Evolutionary conservation across 2,329 filamentous ascomycete genomes (phyloP).

Genomic region (Stemphylium beticola): DNA sequence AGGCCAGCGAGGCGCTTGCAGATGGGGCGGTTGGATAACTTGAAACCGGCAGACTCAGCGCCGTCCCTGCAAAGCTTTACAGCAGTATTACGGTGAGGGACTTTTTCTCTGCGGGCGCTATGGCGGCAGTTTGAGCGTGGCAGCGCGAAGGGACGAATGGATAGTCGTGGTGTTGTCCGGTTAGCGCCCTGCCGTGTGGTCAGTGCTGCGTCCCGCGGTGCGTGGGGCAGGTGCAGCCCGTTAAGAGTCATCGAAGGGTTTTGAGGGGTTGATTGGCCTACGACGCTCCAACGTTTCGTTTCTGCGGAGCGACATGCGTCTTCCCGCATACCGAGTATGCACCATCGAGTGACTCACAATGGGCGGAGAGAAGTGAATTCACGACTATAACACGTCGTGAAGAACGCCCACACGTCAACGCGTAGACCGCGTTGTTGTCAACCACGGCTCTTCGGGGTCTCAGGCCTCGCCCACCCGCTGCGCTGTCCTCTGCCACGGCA

Average conservation of each 20-base stretch:
- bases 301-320: constrained; percentile 32
- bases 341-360: constrained; percentile 45
- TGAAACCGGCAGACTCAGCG: constrained; percentile 44
- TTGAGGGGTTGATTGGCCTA: constrained; percentile 37
- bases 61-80: constrained; percentile 14
- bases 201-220: constrained; percentile 27
- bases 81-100: constrained; percentile 13
- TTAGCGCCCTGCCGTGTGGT: constrained; percentile 38
- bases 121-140: constrained; percentile 44
- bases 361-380: constrained; percentile 35
- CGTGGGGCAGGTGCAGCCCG: constrained; percentile 28
- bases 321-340: constrained; percentile 27
- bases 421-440: constrained; percentile 41
- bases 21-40: constrained; percentile 43
- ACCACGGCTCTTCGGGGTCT: constrained; percentile 35
- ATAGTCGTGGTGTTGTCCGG: constrained; percentile 34
- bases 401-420: constrained; percentile 34
- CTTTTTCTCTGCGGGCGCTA: constrained; percentile 12
- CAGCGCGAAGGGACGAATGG: constrained; percentile 38
- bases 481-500: constrained; percentile 14
- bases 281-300: constrained; percentile 42
- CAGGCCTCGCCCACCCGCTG: constrained; percentile 36
- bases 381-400: constrained; percentile 49
- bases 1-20: constrained; percentile 43
- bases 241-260: constrained; percentile 41